These are phyloP conservation scores for Saturnispora diversa DNA, from an alignment of 805 yeast genomes.

Conservation along the genomic window DNA sequence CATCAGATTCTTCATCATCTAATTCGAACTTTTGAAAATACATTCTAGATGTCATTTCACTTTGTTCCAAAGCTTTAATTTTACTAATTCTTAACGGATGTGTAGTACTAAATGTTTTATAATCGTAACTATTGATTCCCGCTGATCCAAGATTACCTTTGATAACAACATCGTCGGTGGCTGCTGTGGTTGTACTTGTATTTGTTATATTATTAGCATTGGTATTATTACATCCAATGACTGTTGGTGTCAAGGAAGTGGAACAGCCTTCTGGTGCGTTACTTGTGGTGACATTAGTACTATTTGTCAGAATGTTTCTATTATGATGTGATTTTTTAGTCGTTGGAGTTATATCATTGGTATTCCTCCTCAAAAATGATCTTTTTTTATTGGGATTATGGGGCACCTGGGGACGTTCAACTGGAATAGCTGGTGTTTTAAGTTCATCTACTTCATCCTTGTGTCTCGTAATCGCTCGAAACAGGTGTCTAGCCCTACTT, in stretches of 20 bases:
- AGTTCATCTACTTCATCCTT: conserved; percentile 4
- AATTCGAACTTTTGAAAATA: conserved; percentile 22
- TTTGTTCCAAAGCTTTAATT: conserved; percentile 31
- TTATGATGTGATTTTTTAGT: background rate
- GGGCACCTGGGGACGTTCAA: conserved; percentile 4
- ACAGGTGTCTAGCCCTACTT: conserved; percentile 4
- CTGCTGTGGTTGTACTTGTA: background rate
- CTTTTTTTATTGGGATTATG: conserved; percentile 4
- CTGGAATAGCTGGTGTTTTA: background rate
- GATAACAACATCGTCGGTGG: conserved; percentile 18
- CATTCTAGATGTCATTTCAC: conserved; percentile 28
- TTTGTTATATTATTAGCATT: background rate
- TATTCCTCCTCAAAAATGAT: conserved; percentile 7
- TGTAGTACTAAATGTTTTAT: conserved; percentile 28
- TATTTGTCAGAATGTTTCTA: conserved; percentile 6
- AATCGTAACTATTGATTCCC: conserved; percentile 29
- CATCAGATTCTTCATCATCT: conserved; percentile 6
- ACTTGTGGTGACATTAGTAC: conserved; percentile 3
- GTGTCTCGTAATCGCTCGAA: conserved; percentile 7
- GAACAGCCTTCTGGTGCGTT: background rate
- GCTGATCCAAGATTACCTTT: conserved; percentile 19
- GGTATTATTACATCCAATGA: background rate
- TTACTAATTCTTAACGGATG: conserved; percentile 30
- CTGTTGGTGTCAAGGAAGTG: background rate
- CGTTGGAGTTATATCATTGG: conserved; percentile 1